Evolutionary conservation across 371 early-diverging fungal species (phyloP).

Genomic region (Mucor plumbeus): DNA sequence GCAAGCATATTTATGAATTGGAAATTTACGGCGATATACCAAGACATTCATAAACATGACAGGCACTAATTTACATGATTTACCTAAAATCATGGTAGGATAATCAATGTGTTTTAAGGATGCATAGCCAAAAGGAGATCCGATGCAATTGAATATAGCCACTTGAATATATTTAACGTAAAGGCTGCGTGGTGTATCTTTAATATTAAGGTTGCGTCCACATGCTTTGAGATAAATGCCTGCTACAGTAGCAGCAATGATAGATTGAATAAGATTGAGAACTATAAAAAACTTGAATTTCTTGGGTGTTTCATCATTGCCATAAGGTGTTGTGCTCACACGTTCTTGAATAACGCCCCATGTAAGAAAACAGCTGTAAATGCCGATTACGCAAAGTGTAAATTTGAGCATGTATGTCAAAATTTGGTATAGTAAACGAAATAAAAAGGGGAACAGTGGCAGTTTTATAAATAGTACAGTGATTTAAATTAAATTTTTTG

Average conservation of each 20-base stretch:
- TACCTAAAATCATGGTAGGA: slow-evolving; percentile 96
- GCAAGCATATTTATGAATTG: slow-evolving; percentile 83
- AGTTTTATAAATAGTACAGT: background rate
- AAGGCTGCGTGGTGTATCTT: slow-evolving; percentile 51
- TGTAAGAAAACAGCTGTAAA: slow-evolving; percentile 93
- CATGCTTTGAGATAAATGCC: slow-evolving; percentile 69
- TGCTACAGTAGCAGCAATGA: slow-evolving; percentile 80
- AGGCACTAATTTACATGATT: slow-evolving; percentile 97
- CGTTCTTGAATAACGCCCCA: slow-evolving; percentile 96
- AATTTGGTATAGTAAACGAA: background rate
- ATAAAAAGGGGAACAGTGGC: background rate
- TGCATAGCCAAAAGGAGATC: slow-evolving; percentile 94
- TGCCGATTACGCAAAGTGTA: slow-evolving; percentile 83
- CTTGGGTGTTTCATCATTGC: slow-evolving; percentile 56
- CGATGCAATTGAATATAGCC: slow-evolving; percentile 75
- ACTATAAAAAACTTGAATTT: slow-evolving; percentile 90
- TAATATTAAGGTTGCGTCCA: slow-evolving; percentile 39
- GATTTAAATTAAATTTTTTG: too few species aligned
- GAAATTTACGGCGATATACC: slow-evolving; percentile 86
- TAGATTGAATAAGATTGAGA: slow-evolving; percentile 84
- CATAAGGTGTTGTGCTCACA: slow-evolving; percentile 86
- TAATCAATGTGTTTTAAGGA: slow-evolving; percentile 95
- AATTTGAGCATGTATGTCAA: slow-evolving; percentile 60
- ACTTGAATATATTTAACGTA: slow-evolving; percentile 73
- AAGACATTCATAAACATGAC: slow-evolving; percentile 94